A percentile compares a stretch with the other conserved stretches of the same genome.
Conservation (phyloP, 306 rosid species). For the Chamaecrista fasciculata region DNA sequence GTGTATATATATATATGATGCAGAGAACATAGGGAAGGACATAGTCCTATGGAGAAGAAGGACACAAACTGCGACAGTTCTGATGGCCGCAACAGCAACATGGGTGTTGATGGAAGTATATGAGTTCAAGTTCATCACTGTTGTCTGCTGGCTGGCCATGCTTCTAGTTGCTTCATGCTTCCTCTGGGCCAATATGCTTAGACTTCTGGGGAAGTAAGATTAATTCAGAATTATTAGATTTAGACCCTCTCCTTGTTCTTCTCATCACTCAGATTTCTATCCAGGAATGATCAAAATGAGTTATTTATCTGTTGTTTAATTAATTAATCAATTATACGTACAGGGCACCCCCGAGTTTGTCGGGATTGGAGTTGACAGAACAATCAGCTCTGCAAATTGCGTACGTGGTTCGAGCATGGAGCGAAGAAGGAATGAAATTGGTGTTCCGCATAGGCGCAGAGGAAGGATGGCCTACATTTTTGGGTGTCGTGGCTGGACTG, state of each 20-base stretch:
- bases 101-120: constrained; percentile 59
- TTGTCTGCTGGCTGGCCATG: constrained; percentile 53
- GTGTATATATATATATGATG: neutral
- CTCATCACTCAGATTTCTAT: neutral
- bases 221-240: no score
- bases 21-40: constrained; percentile 41
- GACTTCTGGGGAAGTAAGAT: constrained; percentile 57
- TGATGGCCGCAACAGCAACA: constrained; percentile 42
- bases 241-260: no score
- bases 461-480: constrained; percentile 43
- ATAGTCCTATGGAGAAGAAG: constrained; percentile 55
- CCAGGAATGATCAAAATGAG: neutral
- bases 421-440: constrained; percentile 48
- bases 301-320: neutral
- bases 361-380: constrained; percentile 39
- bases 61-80: constrained; percentile 32
- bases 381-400: constrained; percentile 31
- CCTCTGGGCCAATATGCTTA: constrained; percentile 52
- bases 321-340: no score
- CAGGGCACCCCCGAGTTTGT: constrained; percentile 46
- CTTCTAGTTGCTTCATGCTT: constrained; percentile 42
- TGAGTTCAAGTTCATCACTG: constrained; percentile 49
- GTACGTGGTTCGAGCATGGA: constrained; percentile 22
- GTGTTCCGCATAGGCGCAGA: constrained; percentile 38
- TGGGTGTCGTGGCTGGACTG: constrained; percentile 37